Evolutionary conservation across 2,329 filamentous ascomycete species (phyloP).

Genomic region (Sporothrix euskadiensis): DNA sequence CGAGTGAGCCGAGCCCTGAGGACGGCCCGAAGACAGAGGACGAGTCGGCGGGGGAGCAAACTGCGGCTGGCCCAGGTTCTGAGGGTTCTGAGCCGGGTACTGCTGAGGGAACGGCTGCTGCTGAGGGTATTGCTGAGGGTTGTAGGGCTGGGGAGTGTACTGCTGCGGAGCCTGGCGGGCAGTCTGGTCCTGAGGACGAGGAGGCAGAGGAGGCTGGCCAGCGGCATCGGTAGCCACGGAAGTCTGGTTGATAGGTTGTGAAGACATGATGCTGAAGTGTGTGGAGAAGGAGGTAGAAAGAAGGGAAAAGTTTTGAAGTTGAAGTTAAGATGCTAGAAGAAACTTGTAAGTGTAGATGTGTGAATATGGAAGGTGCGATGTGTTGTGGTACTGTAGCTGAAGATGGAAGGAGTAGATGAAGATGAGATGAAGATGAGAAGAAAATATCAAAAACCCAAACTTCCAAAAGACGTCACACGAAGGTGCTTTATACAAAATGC

Average conservation of each 20-base stretch:
- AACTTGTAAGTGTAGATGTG: neutral
- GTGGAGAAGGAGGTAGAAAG: neutral
- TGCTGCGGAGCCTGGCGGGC: neutral
- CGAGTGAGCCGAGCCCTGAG: neutral
- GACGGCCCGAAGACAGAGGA: neutral
- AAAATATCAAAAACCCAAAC: neutral
- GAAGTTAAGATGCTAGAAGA: neutral
- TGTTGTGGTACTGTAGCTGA: neutral
- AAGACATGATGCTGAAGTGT: neutral
- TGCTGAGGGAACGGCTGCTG: slow-evolving; percentile 17
- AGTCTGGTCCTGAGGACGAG: neutral
- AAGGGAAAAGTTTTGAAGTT: too few relatives aligned
- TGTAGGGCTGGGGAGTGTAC: slow-evolving; percentile 11
- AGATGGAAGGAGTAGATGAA: neutral
- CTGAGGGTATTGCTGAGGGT: slow-evolving; percentile 8
- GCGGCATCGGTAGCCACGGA: neutral
- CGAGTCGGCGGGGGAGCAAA: slow-evolving; percentile 26
- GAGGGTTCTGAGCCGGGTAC: slow-evolving; percentile 9
- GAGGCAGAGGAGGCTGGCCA: slow-evolving; percentile 13
- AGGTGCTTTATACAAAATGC: neutral
- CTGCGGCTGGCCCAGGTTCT: slow-evolving; percentile 5
- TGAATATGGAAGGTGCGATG: neutral
- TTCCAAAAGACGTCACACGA: neutral
- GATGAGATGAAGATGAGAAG: neutral
- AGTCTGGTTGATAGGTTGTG: slow-evolving; percentile 9